Evolutionary conservation across 2,329 filamentous ascomycete genomes (phyloP).

Genomic region (Hawksworthiomyces lignivorus): DNA sequence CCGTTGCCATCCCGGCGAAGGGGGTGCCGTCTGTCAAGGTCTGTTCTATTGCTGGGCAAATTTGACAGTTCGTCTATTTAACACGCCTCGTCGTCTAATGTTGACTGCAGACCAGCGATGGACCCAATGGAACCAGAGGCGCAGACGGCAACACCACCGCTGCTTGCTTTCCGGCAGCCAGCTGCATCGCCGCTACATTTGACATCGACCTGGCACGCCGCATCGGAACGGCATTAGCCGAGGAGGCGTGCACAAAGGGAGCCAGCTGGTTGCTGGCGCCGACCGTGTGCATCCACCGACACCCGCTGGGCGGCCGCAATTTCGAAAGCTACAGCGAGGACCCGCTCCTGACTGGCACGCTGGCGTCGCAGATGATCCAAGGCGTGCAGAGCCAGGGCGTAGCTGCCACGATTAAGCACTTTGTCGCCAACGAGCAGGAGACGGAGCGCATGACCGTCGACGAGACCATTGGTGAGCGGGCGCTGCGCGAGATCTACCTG

Average conservation of each 20-base stretch:
- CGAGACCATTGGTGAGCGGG: conserved; percentile 55
- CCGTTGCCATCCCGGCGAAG: too few relatives aligned
- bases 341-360: conserved; percentile 64
- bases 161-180: conserved; percentile 72
- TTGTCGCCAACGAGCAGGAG: conserved; percentile 67
- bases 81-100: too few relatives aligned
- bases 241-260: conserved; percentile 54
- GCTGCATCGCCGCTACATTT: conserved; percentile 73
- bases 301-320: conserved; percentile 72
- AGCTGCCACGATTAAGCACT: conserved; percentile 72
- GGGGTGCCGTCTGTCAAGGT: too few relatives aligned
- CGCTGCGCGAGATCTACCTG: conserved; percentile 63
- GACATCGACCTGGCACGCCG: conserved; percentile 61
- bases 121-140: conserved; percentile 62
- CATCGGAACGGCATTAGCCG: conserved; percentile 62
- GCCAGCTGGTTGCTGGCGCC: conserved; percentile 68
- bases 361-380: conserved; percentile 63
- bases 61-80: too few relatives aligned
- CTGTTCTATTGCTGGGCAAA: too few relatives aligned
- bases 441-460: conserved; percentile 58
- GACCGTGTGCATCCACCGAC: conserved; percentile 74
- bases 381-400: conserved; percentile 67
- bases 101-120: too few relatives aligned
- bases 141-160: conserved; percentile 62
- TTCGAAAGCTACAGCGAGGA: conserved; percentile 86